These are phyloP conservation scores for Phytophthora vignae DNA, from an alignment of 352 stramenopile species.

Conservation along the genomic window DNA sequence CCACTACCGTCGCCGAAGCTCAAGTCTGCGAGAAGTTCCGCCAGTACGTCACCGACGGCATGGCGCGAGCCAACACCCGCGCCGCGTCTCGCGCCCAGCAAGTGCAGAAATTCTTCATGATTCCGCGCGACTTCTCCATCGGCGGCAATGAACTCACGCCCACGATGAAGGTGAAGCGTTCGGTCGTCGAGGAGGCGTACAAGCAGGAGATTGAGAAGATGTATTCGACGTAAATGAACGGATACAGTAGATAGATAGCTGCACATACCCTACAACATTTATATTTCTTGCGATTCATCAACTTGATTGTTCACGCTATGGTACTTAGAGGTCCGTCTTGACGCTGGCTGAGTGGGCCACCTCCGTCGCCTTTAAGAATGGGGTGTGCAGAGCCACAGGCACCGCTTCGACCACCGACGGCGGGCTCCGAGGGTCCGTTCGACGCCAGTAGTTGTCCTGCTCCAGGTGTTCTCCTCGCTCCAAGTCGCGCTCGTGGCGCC, in stretches of 20 bases:
- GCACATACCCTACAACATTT: too few relatives aligned
- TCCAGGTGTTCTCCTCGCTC: conserved; percentile 30
- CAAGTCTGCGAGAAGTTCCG: conserved; percentile 67
- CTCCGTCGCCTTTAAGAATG: conserved; percentile 13
- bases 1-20: conserved; percentile 76
- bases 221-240: conserved; percentile 27
- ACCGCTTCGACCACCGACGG: conserved; percentile 18
- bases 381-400: conserved; percentile 13
- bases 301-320: not conserved
- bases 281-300: not conserved
- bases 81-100: conserved; percentile 55
- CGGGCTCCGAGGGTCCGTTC: conserved; percentile 20
- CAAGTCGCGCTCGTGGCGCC: conserved; percentile 41
- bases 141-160: conserved; percentile 90
- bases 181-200: conserved; percentile 88
- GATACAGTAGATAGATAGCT: too few relatives aligned
- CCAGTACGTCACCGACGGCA: conserved; percentile 73
- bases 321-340: conserved; percentile 21
- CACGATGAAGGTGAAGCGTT: conserved; percentile 95
- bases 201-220: conserved; percentile 83
- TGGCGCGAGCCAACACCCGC: conserved; percentile 63
- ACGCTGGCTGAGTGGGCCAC: conserved; percentile 9
- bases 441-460: conserved; percentile 36
- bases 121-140: conserved; percentile 80
- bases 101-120: conserved; percentile 82